Evolutionary conservation across 1,284 basidiomycete species (phyloP).

Genomic region (Dichomitus squalens): DNA sequence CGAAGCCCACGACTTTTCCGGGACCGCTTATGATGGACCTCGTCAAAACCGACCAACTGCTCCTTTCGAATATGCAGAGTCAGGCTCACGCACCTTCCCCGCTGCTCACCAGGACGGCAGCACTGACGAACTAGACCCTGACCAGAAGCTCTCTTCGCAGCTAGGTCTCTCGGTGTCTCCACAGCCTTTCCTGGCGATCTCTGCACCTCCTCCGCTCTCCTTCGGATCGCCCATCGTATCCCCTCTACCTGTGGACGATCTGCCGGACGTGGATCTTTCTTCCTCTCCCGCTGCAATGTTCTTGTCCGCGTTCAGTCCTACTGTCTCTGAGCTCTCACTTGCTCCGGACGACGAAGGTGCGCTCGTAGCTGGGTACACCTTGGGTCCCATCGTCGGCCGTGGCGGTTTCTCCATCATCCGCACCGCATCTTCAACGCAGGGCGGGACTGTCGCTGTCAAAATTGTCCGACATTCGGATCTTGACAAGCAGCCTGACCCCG

Average conservation of each 20-base stretch:
- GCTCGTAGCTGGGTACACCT: constrained; percentile 67
- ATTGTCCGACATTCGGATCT: constrained; percentile 67
- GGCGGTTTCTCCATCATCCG: constrained; percentile 90
- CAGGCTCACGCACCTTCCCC: neutral
- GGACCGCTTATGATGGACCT: neutral
- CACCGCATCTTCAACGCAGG: constrained; percentile 68
- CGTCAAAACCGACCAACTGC: neutral
- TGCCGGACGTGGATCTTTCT: constrained; percentile 28
- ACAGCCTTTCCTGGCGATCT: constrained; percentile 9
- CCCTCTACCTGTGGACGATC: constrained; percentile 19
- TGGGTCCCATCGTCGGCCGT: constrained; percentile 79
- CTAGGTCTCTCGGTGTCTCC: constrained; percentile 11
- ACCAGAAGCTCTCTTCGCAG: constrained; percentile 13
- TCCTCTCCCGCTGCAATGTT: constrained; percentile 80
- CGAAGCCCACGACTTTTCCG: neutral
- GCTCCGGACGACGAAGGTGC: constrained; percentile 58
- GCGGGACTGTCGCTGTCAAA: constrained; percentile 79
- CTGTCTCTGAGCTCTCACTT: constrained; percentile 31
- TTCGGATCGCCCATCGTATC: constrained; percentile 12
- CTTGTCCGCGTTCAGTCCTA: constrained; percentile 65
- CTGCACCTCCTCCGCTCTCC: constrained; percentile 5
- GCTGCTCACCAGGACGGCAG: neutral
- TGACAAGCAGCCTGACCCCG: constrained; percentile 50
- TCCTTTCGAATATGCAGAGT: neutral
- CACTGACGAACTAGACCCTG: constrained; percentile 3